Conservation (phyloP, 495 filamentous ascomycete species). For the Sordaria brevicollis region DNA sequence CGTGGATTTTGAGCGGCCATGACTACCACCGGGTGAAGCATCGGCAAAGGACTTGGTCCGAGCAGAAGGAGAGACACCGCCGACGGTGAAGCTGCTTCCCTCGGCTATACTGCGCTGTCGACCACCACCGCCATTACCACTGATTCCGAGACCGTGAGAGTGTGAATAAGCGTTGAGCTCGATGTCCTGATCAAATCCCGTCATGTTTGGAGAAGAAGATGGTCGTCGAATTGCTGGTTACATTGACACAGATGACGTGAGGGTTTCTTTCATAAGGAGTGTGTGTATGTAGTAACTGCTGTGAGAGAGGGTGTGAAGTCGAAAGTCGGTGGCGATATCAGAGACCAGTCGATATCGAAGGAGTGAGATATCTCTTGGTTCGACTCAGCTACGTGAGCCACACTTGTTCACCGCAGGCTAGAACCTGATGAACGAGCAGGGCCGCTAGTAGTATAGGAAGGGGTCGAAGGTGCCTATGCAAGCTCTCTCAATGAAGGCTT, state of each 20-base stretch:
- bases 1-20: neutral
- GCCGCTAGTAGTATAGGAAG: neutral
- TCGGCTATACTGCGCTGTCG: slow-evolving; percentile 9
- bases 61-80: neutral
- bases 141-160: neutral
- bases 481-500: neutral
- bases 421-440: neutral
- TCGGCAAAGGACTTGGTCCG: neutral
- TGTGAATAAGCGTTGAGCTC: slow-evolving; percentile 11
- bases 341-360: neutral
- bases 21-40: neutral
- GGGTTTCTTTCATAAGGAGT: neutral
- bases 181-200: slow-evolving; percentile 13
- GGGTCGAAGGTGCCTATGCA: neutral
- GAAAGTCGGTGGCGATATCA: neutral
- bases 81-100: slow-evolving; percentile 9
- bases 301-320: neutral
- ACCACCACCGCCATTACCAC: slow-evolving; percentile 1
- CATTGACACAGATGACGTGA: neutral
- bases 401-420: neutral
- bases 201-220: neutral
- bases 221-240: neutral
- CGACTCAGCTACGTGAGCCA: neutral
- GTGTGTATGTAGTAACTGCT: neutral
- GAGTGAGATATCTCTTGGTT: neutral